Conservation (phyloP, 2,329 filamentous ascomycete genomes). For the Talaromyces verruculosus region DNA sequence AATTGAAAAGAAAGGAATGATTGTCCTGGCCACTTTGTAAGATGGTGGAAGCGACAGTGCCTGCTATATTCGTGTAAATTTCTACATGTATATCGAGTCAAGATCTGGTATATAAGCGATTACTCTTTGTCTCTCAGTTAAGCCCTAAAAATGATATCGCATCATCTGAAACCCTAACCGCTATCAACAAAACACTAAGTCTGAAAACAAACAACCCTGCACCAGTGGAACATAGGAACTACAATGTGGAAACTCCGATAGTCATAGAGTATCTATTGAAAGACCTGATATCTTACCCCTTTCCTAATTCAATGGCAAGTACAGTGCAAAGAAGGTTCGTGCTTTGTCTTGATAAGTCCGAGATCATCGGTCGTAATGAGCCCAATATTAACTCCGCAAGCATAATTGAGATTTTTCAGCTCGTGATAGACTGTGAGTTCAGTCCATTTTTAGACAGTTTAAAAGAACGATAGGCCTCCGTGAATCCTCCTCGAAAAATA, state of each 20-base stretch:
- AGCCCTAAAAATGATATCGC: not conserved
- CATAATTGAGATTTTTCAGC: not conserved
- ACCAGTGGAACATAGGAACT: not conserved
- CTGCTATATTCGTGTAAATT: not conserved
- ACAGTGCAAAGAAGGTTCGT: not conserved
- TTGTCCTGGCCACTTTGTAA: not conserved
- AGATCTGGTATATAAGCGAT: not conserved
- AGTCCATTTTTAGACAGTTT: not conserved
- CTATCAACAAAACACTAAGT: not conserved
- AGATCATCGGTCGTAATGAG: not conserved
- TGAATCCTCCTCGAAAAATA: not conserved
- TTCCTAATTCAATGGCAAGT: too few relatives aligned
- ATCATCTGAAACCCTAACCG: not conserved
- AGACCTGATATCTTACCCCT: not conserved
- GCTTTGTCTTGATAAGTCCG: not conserved
- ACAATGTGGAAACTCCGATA: slow-evolving; percentile 5
- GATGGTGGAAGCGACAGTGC: not conserved
- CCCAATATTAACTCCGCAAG: slow-evolving; percentile 9
- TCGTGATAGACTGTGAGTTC: not conserved
- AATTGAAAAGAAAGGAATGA: slow-evolving; percentile 3
- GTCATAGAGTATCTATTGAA: not conserved
- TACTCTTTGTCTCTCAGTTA: too few relatives aligned
- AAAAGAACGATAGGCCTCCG: not conserved
- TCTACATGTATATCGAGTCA: not conserved
- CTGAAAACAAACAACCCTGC: not conserved